These are phyloP conservation scores for Pisolithus marmoratus DNA, from an alignment of 768 basidiomycete species.

Conservation along the genomic window DNA sequence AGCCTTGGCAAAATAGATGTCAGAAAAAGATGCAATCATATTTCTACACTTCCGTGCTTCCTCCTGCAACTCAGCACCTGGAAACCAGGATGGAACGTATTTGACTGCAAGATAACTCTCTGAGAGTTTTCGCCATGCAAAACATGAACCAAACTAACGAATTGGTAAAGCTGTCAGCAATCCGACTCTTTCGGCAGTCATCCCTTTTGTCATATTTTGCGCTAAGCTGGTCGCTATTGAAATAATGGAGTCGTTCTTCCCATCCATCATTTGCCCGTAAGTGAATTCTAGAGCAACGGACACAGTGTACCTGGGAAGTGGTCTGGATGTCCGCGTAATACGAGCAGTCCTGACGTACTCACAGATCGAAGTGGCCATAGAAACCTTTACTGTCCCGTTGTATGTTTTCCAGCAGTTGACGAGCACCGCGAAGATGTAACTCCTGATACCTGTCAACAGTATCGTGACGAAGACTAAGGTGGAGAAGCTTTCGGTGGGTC, in stretches of 20 bases:
- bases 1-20: constrained; percentile 5
- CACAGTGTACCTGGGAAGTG: constrained; percentile 17
- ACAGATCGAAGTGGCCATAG: no score
- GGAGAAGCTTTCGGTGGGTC: no score
- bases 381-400: no score
- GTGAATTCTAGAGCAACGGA: constrained; percentile 23
- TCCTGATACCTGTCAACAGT: no score
- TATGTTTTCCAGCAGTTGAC: no score
- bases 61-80: neutral
- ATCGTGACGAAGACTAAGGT: no score
- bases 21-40: neutral
- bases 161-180: constrained; percentile 23
- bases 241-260: constrained; percentile 18
- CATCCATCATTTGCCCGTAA: constrained; percentile 19
- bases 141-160: constrained; percentile 11
- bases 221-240: constrained; percentile 13
- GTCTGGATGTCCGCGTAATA: no score
- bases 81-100: constrained; percentile 22
- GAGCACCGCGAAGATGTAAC: no score
- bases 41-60: neutral
- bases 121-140: neutral
- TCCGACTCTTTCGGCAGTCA: constrained; percentile 16
- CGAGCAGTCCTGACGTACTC: no score
- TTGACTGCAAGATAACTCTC: constrained; percentile 10
- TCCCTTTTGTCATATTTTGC: no score